Evolutionary conservation across 345 rosid species (phyloP), one percentile per base, ranked within the genome.

Genomic region (Camelina sativa): DNA sequence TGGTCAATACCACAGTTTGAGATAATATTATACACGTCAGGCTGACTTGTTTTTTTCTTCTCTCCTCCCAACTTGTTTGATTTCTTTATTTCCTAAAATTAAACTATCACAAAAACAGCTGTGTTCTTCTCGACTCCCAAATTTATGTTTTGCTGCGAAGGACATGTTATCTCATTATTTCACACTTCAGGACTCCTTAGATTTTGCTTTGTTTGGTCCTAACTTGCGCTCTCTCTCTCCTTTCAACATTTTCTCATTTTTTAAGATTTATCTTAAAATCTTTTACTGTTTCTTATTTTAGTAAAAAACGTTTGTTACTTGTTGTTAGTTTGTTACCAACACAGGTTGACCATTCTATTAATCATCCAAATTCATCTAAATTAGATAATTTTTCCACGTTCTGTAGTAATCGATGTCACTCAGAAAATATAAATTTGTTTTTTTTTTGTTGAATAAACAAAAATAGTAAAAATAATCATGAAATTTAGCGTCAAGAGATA

Each of bases 21-120:
- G 73, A 69, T 84, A 76, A 67, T 64, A 67, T 57, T 46, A 62
- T 78, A 83, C 86, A 87, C 95, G 91, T 68, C 72, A 63, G 1
- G 78, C 87, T 87, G 92, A 89, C 65, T 89, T 89, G 82, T 67
- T 54, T 28, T 28, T 28, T 28, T 4, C 30, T 28, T 28, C 62
- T 44, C 62, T 62, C 70, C 41, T 44, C 46, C 47, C 80, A 71
- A 77, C 40, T 77, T 71, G 67, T 38, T 38, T 28, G 22, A 22
- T 55, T 47, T 25, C 2, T 40, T 34, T 59, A 6, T 46, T 46
- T 61, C 11, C 44, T 2, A 43, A 32, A 52, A 22, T 53, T 53
- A 71, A 71, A 71, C 20, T 50, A 71, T 47, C 40, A 23, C 66
- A 46, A 46, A 62, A 63, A 69, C 76, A 77, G 76, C 80, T 76